Conservation (phyloP, 2,329 filamentous ascomycete genomes). For the Leptographium lundbergii region DNA sequence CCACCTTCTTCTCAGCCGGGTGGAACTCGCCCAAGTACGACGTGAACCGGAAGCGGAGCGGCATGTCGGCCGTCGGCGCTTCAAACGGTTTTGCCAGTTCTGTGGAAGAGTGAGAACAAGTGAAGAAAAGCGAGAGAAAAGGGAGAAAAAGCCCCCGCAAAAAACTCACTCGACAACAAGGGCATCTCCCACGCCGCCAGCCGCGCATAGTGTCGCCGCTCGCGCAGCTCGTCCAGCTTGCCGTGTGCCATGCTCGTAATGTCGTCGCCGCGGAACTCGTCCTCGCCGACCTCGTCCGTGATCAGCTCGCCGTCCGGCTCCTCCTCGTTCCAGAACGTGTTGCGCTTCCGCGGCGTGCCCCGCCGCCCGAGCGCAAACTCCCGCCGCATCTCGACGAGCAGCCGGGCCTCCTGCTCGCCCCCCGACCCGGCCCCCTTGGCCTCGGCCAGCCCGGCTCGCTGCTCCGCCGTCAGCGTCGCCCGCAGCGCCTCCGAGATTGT, state of each 20-base stretch:
- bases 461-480: background rate
- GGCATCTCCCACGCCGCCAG: slow-evolving; percentile 95
- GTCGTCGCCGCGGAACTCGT: slow-evolving; percentile 67
- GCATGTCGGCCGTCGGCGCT: slow-evolving; percentile 51
- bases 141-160: background rate
- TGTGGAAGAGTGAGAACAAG: slow-evolving; percentile 22
- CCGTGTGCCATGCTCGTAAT: slow-evolving; percentile 72
- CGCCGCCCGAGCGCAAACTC: background rate
- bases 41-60: slow-evolving; percentile 91
- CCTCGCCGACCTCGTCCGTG: slow-evolving; percentile 39
- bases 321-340: slow-evolving; percentile 36
- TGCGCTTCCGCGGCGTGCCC: slow-evolving; percentile 15
- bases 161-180: slow-evolving; percentile 63
- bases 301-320: slow-evolving; percentile 34
- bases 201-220: slow-evolving; percentile 77
- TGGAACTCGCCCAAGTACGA: slow-evolving; percentile 92
- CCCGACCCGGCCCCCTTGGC: slow-evolving; percentile 3
- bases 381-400: slow-evolving; percentile 1
- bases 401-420: background rate
- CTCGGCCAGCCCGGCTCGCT: background rate
- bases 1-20: slow-evolving; percentile 85
- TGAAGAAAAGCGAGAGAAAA: slow-evolving; percentile 11
- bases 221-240: slow-evolving; percentile 78
- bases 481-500: slow-evolving; percentile 2
- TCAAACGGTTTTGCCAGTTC: slow-evolving; percentile 74